Base-by-base conservation (phyloP, 768 basidiomycete species). In the Xerocomus brunneocitrinus region DNA sequence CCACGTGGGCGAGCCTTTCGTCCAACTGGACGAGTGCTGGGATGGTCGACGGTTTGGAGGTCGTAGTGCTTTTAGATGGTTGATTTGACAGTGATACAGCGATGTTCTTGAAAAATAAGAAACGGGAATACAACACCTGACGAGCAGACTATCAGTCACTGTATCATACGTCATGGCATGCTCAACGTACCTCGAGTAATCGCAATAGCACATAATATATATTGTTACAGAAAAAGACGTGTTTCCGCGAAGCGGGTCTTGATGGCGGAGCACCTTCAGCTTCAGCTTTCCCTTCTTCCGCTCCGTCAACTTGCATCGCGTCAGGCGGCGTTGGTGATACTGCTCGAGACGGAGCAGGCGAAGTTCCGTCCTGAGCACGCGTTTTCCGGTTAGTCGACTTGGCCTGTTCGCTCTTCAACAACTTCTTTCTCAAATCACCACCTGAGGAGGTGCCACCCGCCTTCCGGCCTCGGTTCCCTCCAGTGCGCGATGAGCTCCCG, bases 171-270 rank as follows among this genome's bases (percentile, higher is more conserved):
- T 32, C 8, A 12, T 14, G 19, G 13, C 14, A 36, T 12, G n/a
- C 2, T 8, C 14, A 10, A 67, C 85, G 45, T 54, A 93, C 95
- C 84, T 98, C 89, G 39, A 98, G 68, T 46, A 95, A 74, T 32
- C 95, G 82, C 61, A 98, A 71, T 24, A 98, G 72, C 9, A 82
- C 81, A 73, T 98, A 99, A 64, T 91, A 91, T 24, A 84, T 78
- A 19, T 90, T 92, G 71, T 97, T 98, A 54, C 85, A 84, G 71
- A 91, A 98, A 72, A 98, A 93, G 34, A 83, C 78, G 43, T 69
- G 73, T 51, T 79, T 78, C 47, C 79, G 77, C 52, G 81, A 67
- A 0, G 70, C 67, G 0, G 58, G 55, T 19, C 68, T 64, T 48
- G 68, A 67, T n/a, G 67, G 67, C 19, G 50, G 36, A 31, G 36